Base-by-base conservation (phyloP, 768 basidiomycete species). In the Tricholoma sp. region DNA sequence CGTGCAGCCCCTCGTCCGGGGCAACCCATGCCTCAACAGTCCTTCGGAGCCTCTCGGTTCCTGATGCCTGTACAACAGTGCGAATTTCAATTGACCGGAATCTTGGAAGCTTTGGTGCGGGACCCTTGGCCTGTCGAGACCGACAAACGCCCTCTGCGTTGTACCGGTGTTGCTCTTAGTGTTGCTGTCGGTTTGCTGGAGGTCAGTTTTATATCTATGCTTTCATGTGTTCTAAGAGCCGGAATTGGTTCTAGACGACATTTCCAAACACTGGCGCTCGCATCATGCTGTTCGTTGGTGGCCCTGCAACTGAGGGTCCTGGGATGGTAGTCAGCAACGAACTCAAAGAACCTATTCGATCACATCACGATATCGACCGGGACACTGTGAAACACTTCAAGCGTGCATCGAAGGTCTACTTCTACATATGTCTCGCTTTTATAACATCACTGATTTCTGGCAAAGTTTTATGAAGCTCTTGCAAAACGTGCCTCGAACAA, bases 101-200 rank as follows among this genome's bases (percentile, higher is more conserved):
- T 99, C 63, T 77, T 99, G 52, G 96, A 98, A 70, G 76, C 84
- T 2, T 78, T 99, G 45, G 76, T 84, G 51, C 85, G 92, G 60
- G 97, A 98, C 68, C 94, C 97, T 4, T 99, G 97, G 97, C 92
- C 95, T 2, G 95, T 99, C 11, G 94, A 93, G 10, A 91, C 87
- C 63, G 96, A 98, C 69, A 94, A 92, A 72, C 86, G 97, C 57
- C 79, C 95, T 11, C 76, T 98, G 66, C 82, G 97, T 55, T 98
- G 96, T 76, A 96, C 95, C 2, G 97, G 97, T 61, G 92, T 93
- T 10, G 97, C 97, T 2, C 69, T 98, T 55, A 91, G 88, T 63
- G 94, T 98, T 29, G 96, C 95, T 16, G 87, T 96, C 37, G 91
- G 96, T 6, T 72, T 98, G 52, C 73, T 99, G 34, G 96, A 99